Conservation (phyloP, 2,329 filamentous ascomycete genomes). For the Teratosphaeria gauchensis region DNA sequence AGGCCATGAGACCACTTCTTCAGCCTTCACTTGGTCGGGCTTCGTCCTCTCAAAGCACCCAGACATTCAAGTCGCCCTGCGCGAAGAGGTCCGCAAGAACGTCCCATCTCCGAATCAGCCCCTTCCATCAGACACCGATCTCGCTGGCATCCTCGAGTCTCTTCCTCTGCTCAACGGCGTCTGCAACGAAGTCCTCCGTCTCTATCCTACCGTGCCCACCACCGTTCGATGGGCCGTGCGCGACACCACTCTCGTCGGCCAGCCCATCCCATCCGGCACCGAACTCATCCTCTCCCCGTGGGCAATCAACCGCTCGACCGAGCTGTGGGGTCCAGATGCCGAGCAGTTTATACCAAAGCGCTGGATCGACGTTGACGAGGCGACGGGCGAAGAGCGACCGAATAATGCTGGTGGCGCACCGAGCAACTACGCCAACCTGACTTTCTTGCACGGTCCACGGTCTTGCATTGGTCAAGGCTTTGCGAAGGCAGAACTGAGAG, state of each 20-base stretch:
- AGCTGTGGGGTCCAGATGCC: conserved; percentile 34
- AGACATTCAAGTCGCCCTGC: conserved; percentile 55
- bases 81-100: conserved; percentile 54
- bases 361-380: conserved; percentile 32
- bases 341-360: conserved; percentile 35
- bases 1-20: conserved; percentile 67
- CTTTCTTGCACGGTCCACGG: conserved; percentile 33
- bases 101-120: conserved; percentile 40
- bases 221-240: conserved; percentile 35
- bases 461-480: conserved; percentile 24
- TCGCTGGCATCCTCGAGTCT: conserved; percentile 30
- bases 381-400: conserved; percentile 15
- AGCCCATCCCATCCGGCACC: conserved; percentile 31
- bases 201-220: conserved; percentile 40
- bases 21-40: conserved; percentile 64
- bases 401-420: conserved; percentile 26
- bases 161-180: conserved; percentile 38
- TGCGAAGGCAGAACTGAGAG: conserved; percentile 18
- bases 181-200: conserved; percentile 36
- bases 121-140: conserved; percentile 1
- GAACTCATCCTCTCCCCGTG: conserved; percentile 30
- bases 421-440: conserved; percentile 33
- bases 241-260: conserved; percentile 32
- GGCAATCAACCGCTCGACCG: conserved; percentile 34
- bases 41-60: conserved; percentile 60